A percentile compares a stretch with the other conserved stretches of the same genome.
phyloP scores from a whole-genome alignment of 371 early-diverging fungal genomes.

The Rhizopus delemar region DNA sequence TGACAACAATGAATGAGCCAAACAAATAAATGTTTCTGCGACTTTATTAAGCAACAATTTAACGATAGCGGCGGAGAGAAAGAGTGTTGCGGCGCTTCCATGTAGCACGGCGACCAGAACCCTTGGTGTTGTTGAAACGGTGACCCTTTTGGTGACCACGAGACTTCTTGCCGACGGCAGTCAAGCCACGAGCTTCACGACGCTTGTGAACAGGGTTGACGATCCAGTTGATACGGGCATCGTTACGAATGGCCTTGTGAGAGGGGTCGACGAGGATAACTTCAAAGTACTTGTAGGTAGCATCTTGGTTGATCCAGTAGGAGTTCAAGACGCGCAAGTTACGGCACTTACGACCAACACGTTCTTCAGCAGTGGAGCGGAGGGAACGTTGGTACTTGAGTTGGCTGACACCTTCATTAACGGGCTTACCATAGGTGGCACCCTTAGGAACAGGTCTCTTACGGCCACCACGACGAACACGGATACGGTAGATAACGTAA shows the following conservation, averaged over 20 bases:
- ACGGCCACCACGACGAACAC: slow-evolving; percentile 98
- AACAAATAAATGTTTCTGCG: neutral
- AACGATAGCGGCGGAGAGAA: slow-evolving; percentile 82
- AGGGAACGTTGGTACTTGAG: slow-evolving; percentile 94
- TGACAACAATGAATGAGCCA: neutral
- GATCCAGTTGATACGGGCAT: slow-evolving; percentile 99
- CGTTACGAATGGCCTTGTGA: slow-evolving; percentile 97
- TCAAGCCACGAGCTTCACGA: slow-evolving; percentile 98
- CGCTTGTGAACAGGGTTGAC: slow-evolving; percentile 96
- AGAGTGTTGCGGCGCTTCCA: slow-evolving; percentile 82
- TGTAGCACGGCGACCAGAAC: slow-evolving; percentile 87
- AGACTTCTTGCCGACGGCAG: slow-evolving; percentile 95
- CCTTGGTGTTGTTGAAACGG: slow-evolving; percentile 96
- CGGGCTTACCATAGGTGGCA: slow-evolving; percentile 97
- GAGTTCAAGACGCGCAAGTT: slow-evolving; percentile 97
- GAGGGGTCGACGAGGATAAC: slow-evolving; percentile 97
- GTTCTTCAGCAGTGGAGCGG: slow-evolving; percentile 94
- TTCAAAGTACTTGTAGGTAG: slow-evolving; percentile 98
- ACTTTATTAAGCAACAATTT: slow-evolving; percentile 35
- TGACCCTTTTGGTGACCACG: slow-evolving; percentile 99
- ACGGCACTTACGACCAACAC: slow-evolving; percentile 93
- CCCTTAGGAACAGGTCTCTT: slow-evolving; percentile 97
- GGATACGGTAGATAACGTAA: slow-evolving; percentile 95
- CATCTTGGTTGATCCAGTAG: slow-evolving; percentile 99
- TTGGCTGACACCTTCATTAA: slow-evolving; percentile 95